Base-by-base conservation (phyloP, 768 basidiomycete species). In the Dioszegia aurantiaca region DNA sequence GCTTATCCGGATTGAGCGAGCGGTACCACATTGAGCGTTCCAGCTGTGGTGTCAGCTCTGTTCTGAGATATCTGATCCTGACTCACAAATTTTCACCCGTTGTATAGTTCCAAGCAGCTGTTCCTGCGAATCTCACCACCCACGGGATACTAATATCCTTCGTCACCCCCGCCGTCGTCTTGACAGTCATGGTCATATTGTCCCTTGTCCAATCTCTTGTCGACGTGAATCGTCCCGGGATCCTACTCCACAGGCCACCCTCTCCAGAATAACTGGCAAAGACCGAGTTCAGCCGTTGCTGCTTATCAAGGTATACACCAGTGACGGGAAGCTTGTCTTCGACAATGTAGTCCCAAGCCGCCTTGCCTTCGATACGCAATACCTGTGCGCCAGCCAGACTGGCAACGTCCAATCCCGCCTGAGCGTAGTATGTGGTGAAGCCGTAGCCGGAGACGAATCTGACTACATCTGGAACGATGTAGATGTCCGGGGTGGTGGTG, bases 261-360 rank as follows among this genome's bases (percentile, higher is more conserved):
- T 24, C 41, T 27, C 53, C 60, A 3, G 47, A 21, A 43, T 54
- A 58, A n/a, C 52, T 52, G 19, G 60, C 46, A 37, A 65, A 56
- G 23, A 59, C 37, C 39, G 53, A 48, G 43, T 61, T 65, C 24
- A 61, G 44, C 49, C 63, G 23, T 41, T 65, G 63, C 28, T 46
- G 44, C 11, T 40, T 41, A 36, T 65, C 63, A 24, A 55, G 52
- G 41, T 55, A 65, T 1, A 31, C 31, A n/a, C 63, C 63, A 24
- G 49, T 42, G 16, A 19, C 41, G 11, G 57, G 28, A 12, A 48
- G 33, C 12, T 39, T 23, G n/a, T 42, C 53, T 16, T 59, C 28
- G 31, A 47, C 28, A 17, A 62, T 51, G 26, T 49, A 62, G 12
- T 59, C 52, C 49, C 49, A 62, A 8, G 55, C 57, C 11, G 28